phyloP scores from a whole-genome alignment of 176 grass and related monocot species.

The Oryza glaberrima region DNA sequence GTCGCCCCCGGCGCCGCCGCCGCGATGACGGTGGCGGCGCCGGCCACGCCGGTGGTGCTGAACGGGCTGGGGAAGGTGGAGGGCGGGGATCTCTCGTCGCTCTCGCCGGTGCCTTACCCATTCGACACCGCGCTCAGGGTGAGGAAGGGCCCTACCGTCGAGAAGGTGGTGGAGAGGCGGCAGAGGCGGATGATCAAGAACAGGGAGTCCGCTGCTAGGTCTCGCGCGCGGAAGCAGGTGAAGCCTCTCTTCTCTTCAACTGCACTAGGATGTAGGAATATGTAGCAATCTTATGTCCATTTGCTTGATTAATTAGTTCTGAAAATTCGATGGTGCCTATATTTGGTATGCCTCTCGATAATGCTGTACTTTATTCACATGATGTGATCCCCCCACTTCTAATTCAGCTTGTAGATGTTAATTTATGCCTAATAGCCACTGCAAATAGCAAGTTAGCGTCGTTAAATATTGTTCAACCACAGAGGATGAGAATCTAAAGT shows the following conservation, averaged over 20 bases:
- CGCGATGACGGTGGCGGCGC: slow-evolving; percentile 47
- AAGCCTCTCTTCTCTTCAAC: slow-evolving; percentile 13
- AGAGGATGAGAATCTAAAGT: slow-evolving; percentile 28
- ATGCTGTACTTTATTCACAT: slow-evolving; percentile 47
- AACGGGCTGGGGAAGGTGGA: slow-evolving; percentile 60
- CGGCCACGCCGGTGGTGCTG: slow-evolving; percentile 51
- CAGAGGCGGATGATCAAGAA: slow-evolving; percentile 95
- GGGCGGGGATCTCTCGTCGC: slow-evolving; percentile 56
- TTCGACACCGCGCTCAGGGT: slow-evolving; percentile 61
- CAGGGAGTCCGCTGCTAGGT: slow-evolving; percentile 84
- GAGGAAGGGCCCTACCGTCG: slow-evolving; percentile 62
- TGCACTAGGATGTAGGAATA: not conserved
- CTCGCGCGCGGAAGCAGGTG: slow-evolving; percentile 84
- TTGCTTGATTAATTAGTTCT: slow-evolving; percentile 35
- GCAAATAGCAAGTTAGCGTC: slow-evolving; percentile 43
- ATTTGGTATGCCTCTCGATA: slow-evolving; percentile 44
- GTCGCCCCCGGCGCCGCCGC: slow-evolving; percentile 33
- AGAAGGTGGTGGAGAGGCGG: slow-evolving; percentile 90
- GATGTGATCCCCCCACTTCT: slow-evolving; percentile 43
- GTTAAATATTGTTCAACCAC: slow-evolving; percentile 35
- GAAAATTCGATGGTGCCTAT: slow-evolving; percentile 40
- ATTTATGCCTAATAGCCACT: slow-evolving; percentile 29
- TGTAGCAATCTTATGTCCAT: slow-evolving; percentile 19
- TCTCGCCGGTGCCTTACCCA: slow-evolving; percentile 74
- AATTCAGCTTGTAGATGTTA: slow-evolving; percentile 25